Evolutionary conservation across 2,329 filamentous ascomycete species (phyloP), one percentile per base, ranked within the genome.

Genomic region (Alternaria gaisen): DNA sequence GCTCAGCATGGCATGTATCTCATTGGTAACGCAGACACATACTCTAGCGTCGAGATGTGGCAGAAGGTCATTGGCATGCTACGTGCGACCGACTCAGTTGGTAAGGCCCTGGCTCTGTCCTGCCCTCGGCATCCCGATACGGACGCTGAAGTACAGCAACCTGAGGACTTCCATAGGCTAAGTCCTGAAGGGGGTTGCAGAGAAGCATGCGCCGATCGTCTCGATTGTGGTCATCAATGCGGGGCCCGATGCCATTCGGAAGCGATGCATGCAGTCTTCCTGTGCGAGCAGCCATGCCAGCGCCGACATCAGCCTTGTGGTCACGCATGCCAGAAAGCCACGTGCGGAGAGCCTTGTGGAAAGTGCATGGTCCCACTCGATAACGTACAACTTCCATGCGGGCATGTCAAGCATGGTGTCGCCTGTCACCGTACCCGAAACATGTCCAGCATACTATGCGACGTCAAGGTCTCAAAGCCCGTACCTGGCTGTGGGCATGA

Each of bases 1-100:
- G 90, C 90, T 0, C 81, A 87, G 65, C 86, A 92, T 65, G 89
- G 90, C 0, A 87, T 93, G 84, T 91, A 89, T 69, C 80, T 93
- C 18, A 87, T 93, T 34, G 89, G 90, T 1, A 90, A 92, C 67
- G 71, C 86, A 0, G 73, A 84, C 0, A 92, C 88, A 0, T 89
- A 84, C 30, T 70, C 70, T 0, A 75, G 81, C 20, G 82, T 91
- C 0, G 71, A 76, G 0, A 92, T 92, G 88, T 93, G 90, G 90
- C 68, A 74, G 0, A 68, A 86, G 0, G 86, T 92, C 0, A 73
- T 89, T 9, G 60, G 77, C 0, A 85, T 89, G 22, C 76, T 93
- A 2, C 63, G 58, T 8, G 60, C 57, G 1, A 43, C 44, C 0
- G 65, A 68, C 4, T 63, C 50, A 3, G 48, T 78, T 2, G 71